Percentiles rank a stretch among this genome's conserved stretches.
These are phyloP conservation scores for Chlamydomonas sphaeroides DNA, from an alignment of 139 green algal genomes.

Conservation along the genomic window DNA sequence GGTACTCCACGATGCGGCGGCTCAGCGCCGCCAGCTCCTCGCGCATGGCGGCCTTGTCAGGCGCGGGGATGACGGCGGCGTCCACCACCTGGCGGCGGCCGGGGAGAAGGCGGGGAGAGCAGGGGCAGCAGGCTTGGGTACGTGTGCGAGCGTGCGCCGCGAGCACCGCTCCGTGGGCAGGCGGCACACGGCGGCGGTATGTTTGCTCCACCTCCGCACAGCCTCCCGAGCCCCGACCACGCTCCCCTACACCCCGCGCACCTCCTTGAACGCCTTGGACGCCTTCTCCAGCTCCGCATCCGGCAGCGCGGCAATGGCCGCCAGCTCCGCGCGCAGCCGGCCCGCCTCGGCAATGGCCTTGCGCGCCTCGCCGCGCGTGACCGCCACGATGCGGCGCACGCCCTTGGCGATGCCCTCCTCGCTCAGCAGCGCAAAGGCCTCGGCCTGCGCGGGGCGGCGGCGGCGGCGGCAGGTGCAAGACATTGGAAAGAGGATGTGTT, in stretches of 20 bases:
- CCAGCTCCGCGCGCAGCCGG: slow-evolving; percentile 66
- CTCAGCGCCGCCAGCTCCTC: slow-evolving; percentile 68
- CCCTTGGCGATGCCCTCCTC: slow-evolving; percentile 98
- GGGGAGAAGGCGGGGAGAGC: background rate
- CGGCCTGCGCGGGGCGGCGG: slow-evolving; percentile 52
- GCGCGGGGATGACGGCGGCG: slow-evolving; percentile 73
- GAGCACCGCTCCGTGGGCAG: too few relatives aligned
- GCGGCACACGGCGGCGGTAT: too few relatives aligned
- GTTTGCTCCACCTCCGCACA: background rate
- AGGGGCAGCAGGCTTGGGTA: too few relatives aligned
- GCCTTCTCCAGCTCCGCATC: slow-evolving; percentile 66
- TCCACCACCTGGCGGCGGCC: slow-evolving; percentile 54
- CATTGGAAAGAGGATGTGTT: too few relatives aligned
- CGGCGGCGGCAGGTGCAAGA: too few relatives aligned
- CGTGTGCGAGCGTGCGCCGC: too few relatives aligned
- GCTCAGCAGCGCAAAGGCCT: slow-evolving; percentile 90
- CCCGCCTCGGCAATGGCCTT: slow-evolving; percentile 75
- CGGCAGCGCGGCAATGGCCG: slow-evolving; percentile 47
- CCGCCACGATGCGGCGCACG: slow-evolving; percentile 87
- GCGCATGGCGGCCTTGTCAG: slow-evolving; percentile 79
- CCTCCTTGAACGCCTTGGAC: slow-evolving; percentile 67
- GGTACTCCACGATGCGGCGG: slow-evolving; percentile 75
- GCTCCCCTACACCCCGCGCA: slow-evolving; percentile 16
- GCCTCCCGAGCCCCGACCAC: background rate
- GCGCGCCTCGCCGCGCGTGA: slow-evolving; percentile 82